Evolutionary conservation across 345 rosid species (phyloP), one percentile per base, ranked within the genome.

Genomic region (Pelargonium nanum): DNA sequence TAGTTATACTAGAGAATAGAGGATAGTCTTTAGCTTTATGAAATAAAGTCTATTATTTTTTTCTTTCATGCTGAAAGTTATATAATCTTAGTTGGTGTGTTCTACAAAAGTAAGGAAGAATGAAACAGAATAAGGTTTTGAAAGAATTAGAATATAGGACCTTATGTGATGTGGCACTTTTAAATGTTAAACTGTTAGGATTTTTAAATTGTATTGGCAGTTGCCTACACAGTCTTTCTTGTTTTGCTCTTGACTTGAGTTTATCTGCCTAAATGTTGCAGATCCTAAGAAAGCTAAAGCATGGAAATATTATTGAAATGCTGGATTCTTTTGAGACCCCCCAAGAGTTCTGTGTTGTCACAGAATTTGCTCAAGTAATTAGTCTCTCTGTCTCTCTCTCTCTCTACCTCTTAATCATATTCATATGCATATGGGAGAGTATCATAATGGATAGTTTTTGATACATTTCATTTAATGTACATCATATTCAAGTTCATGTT

Each of bases 311-410:
- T 20, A 93, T 93, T 53, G 82, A 80, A 79, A 93, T 93, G 99
- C 91, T 93, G 10, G 99, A 93, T 77, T 88, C 97, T 19, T 93
- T 93, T 64, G 99, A 93, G 65, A 93, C 83, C 72, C 87, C 85
- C 19, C 84, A 87, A 66, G 99, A 93, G 74, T 93, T 93, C 61
- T 93, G 99, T 65, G 99, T 93, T 24, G 97, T 93, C 60, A 93
- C 99, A 0, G 99, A 93, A 74, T 89, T 93, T 76, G 99, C 94
- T 12, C 99, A 93, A 70, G 99, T 89, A 72, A 24, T 59, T 20
- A 4, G 22, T 19, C 26, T 30, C 19, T 23, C 23, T 52, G 13
- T 32, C 50, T 24, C 21, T 19, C 53, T 58, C 13, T 9, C 45
- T 6, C 32, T 28, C 32, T 28, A 2, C 4, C 32, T 28, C 32